Evolutionary conservation across 768 basidiomycete genomes (phyloP).

Genomic region (Atractiella rhizophila): DNA sequence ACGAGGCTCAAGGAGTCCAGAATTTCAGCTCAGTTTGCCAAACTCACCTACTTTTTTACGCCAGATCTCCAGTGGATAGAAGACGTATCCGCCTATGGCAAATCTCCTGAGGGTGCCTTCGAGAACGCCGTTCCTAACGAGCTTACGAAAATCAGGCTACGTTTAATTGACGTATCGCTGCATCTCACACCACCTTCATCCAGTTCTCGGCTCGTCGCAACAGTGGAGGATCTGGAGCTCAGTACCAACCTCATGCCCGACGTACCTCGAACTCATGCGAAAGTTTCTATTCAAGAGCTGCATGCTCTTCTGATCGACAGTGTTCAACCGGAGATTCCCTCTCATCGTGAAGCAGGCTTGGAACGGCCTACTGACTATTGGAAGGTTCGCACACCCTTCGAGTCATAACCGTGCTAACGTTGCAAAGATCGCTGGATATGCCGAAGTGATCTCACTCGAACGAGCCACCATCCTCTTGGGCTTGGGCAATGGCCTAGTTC

Average conservation of each 20-base stretch:
- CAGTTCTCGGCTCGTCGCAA: slow-evolving; percentile 35
- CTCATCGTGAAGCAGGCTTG: slow-evolving; percentile 30
- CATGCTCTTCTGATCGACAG: background rate
- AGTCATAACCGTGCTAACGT: background rate
- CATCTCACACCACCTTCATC: slow-evolving; percentile 34
- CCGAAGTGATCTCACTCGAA: slow-evolving; percentile 13
- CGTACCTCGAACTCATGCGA: slow-evolving; percentile 32
- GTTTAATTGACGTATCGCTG: slow-evolving; percentile 40
- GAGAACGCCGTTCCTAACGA: slow-evolving; percentile 81
- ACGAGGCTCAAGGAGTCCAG: slow-evolving; percentile 52
- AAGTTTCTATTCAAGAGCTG: slow-evolving; percentile 19
- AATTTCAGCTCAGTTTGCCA: slow-evolving; percentile 37
- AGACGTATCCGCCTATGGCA: slow-evolving; percentile 39
- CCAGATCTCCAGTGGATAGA: slow-evolving; percentile 38
- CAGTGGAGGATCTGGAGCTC: slow-evolving; percentile 40
- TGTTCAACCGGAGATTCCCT: slow-evolving; percentile 9
- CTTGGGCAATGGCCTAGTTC: background rate
- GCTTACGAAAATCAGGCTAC: slow-evolving; percentile 43
- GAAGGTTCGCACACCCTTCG: background rate
- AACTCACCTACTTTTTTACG: slow-evolving; percentile 36
- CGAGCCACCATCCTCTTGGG: background rate
- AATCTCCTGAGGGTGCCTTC: slow-evolving; percentile 78
- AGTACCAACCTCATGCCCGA: slow-evolving; percentile 47
- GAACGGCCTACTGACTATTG: slow-evolving; percentile 31
- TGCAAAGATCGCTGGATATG: background rate